Evolutionary conservation across 257 asterid species (phyloP).

Genomic region (Striga asiatica): DNA sequence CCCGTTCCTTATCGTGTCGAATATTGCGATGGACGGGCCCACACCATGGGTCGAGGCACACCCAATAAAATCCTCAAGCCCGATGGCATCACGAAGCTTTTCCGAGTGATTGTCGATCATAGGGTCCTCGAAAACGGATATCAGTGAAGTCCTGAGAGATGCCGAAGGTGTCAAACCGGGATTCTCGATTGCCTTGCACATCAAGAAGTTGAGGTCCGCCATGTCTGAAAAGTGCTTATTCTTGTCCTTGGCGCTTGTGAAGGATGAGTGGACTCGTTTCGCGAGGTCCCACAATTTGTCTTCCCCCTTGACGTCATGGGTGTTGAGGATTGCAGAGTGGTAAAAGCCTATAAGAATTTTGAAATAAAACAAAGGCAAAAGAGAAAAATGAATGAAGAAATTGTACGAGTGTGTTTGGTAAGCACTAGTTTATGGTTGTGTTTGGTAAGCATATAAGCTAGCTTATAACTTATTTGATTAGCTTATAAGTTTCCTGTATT

Average conservation of each 20-base stretch:
- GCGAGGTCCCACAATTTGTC: slow-evolving; percentile 68
- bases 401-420: too few relatives aligned
- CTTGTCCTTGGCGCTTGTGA: slow-evolving; percentile 44
- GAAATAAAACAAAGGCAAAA: background rate
- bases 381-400: background rate
- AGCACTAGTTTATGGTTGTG: too few relatives aligned
- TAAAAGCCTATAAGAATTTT: slow-evolving; percentile 51
- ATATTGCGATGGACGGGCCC: slow-evolving; percentile 76
- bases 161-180: slow-evolving; percentile 71
- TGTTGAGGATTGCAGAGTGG: slow-evolving; percentile 78
- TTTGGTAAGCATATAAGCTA: too few relatives aligned
- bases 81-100: slow-evolving; percentile 27
- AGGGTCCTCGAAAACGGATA: slow-evolving; percentile 70
- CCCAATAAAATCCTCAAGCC: slow-evolving; percentile 62
- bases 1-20: slow-evolving; percentile 55
- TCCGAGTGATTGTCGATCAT: slow-evolving; percentile 25
- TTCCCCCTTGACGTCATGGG: slow-evolving; percentile 50
- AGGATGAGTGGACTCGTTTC: slow-evolving; percentile 41
- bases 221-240: slow-evolving; percentile 78
- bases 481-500: too few relatives aligned
- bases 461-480: too few relatives aligned
- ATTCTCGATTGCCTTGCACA: slow-evolving; percentile 87
- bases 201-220: slow-evolving; percentile 64
- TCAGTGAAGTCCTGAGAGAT: slow-evolving; percentile 56
- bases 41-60: slow-evolving; percentile 79